A percentile compares a stretch with the other conserved stretches of the same genome.
Conservation (phyloP, 2,329 filamentous ascomycete genomes). For the Hortaea werneckii region DNA sequence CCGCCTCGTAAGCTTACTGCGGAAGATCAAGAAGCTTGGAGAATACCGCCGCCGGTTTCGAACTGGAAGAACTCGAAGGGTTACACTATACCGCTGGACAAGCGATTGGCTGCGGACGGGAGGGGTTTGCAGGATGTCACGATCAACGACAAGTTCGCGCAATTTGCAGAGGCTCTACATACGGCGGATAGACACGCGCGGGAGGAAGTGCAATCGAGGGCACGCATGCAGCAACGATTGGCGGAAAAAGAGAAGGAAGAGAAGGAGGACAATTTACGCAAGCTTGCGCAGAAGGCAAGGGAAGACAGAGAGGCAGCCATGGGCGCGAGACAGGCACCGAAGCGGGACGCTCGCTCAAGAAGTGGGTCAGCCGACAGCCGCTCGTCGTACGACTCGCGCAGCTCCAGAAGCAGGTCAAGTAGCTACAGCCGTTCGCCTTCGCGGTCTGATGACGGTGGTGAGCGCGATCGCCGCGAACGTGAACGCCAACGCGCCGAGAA, state of each 20-base stretch:
- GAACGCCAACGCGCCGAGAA: slow-evolving; percentile 68
- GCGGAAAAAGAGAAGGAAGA: slow-evolving; percentile 93
- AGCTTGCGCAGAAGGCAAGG: slow-evolving; percentile 81
- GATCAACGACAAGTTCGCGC: slow-evolving; percentile 97
- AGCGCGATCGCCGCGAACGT: slow-evolving; percentile 48
- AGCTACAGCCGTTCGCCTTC: slow-evolving; percentile 21
- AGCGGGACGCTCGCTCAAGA: slow-evolving; percentile 10
- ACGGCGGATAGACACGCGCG: slow-evolving; percentile 90
- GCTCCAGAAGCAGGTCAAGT: slow-evolving; percentile 18
- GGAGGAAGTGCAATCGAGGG: slow-evolving; percentile 87
- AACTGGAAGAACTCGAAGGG: slow-evolving; percentile 99
- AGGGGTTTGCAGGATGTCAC: slow-evolving; percentile 83
- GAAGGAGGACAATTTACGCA: slow-evolving; percentile 84
- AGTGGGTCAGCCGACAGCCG: slow-evolving; percentile 15
- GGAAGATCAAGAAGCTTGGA: slow-evolving; percentile 95
- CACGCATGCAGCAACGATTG: slow-evolving; percentile 88
- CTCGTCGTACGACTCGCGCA: slow-evolving; percentile 11
- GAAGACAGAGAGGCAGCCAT: slow-evolving; percentile 50
- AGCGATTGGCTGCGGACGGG: slow-evolving; percentile 87
- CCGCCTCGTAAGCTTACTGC: slow-evolving; percentile 91
- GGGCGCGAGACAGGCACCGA: slow-evolving; percentile 35
- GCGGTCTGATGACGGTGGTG: slow-evolving; percentile 44
- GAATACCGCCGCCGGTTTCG: slow-evolving; percentile 77
- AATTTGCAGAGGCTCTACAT: slow-evolving; percentile 87
- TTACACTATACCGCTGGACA: slow-evolving; percentile 91